Percentiles rank a stretch among this genome's conserved stretches.
Evolutionary conservation across 1,284 basidiomycete genomes (phyloP).

Genomic region (Irpex lacteus): DNA sequence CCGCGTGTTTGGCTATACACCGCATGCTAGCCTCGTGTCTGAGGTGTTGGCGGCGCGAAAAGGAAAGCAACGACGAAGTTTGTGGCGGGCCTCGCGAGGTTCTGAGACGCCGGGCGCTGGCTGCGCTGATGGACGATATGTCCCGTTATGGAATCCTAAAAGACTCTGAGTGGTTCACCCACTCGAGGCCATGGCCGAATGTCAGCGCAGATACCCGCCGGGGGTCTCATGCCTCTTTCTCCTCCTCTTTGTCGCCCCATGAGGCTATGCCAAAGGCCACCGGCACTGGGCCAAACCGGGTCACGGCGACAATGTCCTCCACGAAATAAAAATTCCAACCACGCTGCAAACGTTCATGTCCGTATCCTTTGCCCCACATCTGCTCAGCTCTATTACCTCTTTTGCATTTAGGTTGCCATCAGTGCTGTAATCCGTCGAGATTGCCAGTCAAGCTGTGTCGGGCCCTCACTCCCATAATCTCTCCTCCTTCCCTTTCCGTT

Average conservation of each 20-base stretch:
- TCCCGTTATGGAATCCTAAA: constrained; percentile 3
- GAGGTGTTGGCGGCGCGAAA: neutral
- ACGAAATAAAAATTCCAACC: neutral
- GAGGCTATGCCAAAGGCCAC: constrained; percentile 1
- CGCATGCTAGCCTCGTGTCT: constrained; percentile 1
- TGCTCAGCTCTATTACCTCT: neutral
- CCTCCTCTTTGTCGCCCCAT: constrained; percentile 7
- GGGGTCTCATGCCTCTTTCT: neutral
- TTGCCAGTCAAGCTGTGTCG: constrained; percentile 8
- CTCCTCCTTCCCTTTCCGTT: constrained; percentile 29
- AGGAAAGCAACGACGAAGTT: neutral
- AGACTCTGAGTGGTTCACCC: neutral
- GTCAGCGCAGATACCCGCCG: no score
- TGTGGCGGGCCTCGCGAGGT: neutral
- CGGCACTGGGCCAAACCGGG: neutral
- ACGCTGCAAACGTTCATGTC: neutral
- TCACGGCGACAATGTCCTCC: neutral
- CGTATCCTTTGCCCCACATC: neutral
- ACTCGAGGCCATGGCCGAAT: neutral
- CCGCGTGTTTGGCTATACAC: neutral
- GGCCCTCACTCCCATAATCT: constrained; percentile 34
- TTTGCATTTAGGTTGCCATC: neutral
- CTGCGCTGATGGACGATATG: neutral
- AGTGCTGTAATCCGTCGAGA: no score
- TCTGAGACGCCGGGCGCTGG: neutral